These are phyloP conservation scores for Blastobotrys niveus DNA, from an alignment of 1,139 yeast genomes.

Conservation along the genomic window DNA sequence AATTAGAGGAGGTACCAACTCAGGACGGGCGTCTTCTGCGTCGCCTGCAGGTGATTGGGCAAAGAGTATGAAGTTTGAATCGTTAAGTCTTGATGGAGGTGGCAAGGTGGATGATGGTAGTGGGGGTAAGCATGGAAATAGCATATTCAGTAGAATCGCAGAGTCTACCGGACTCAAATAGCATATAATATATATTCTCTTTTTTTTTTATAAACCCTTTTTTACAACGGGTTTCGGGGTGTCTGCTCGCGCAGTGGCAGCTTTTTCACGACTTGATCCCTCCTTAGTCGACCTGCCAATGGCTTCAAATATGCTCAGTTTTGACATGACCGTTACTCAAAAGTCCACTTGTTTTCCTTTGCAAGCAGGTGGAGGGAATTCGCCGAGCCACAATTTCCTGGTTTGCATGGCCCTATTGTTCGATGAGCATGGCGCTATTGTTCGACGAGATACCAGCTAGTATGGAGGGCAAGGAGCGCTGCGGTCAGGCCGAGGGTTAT, in stretches of 20 bases:
- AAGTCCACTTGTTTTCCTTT: too few relatives aligned
- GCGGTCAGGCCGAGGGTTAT: too few relatives aligned
- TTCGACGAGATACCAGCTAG: too few relatives aligned
- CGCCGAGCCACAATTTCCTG: too few relatives aligned
- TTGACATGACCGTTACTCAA: neutral
- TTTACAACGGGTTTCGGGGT: neutral
- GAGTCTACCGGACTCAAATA: constrained; percentile 11
- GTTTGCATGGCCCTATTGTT: too few relatives aligned
- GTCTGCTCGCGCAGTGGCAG: too few relatives aligned
- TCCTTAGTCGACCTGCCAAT: too few relatives aligned
- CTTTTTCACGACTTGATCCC: too few relatives aligned
- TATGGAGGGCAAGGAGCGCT: too few relatives aligned
- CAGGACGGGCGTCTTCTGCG: neutral
- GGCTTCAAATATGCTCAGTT: neutral
- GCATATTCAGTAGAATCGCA: constrained; percentile 6
- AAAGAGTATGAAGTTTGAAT: constrained; percentile 2
- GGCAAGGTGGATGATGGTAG: neutral
- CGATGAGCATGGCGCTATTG: too few relatives aligned
- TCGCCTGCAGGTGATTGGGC: constrained; percentile 6
- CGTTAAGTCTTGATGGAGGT: neutral
- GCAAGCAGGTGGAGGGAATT: too few relatives aligned
- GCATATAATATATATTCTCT: neutral
- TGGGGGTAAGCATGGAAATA: too few relatives aligned
- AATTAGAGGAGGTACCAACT: neutral
- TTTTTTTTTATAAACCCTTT: neutral